Evolutionary conservation across 148 eudicot species (phyloP).

Genomic region (Euryodendron excelsum): DNA sequence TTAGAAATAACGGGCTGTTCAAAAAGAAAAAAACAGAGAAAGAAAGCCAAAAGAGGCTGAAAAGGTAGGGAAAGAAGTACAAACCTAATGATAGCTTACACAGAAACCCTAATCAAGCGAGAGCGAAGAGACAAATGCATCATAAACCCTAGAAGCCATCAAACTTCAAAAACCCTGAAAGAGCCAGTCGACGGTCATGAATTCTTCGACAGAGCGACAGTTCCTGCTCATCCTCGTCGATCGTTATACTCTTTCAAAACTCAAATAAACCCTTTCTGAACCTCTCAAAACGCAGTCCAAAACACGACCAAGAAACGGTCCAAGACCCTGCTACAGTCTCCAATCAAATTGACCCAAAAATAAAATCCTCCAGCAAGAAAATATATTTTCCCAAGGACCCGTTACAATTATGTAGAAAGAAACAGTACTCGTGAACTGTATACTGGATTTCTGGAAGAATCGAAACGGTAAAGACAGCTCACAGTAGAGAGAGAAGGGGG

Average conservation of each 20-base stretch:
- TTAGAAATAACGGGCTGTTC: background rate
- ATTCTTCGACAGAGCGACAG: background rate
- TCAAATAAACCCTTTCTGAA: slow-evolving; percentile 2
- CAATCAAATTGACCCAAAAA: slow-evolving; percentile 2
- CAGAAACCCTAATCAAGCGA: background rate
- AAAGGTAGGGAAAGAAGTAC: background rate
- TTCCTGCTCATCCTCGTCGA: slow-evolving; percentile 11
- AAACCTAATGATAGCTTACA: background rate
- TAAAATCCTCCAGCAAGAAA: background rate
- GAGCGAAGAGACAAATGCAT: background rate
- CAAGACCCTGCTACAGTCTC: background rate
- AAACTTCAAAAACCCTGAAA: slow-evolving; percentile 7
- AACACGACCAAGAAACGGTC: slow-evolving; percentile 18
- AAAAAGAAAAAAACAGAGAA: too few species aligned
- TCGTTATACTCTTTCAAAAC: slow-evolving; percentile 1
- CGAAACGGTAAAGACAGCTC: background rate
- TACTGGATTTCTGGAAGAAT: background rate
- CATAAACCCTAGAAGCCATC: slow-evolving; percentile 22
- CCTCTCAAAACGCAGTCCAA: slow-evolving; percentile 2
- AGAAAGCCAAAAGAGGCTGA: background rate
- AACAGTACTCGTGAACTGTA: background rate
- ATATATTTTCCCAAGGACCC: background rate
- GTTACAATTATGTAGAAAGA: background rate
- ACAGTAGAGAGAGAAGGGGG: background rate
- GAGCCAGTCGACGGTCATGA: too few species aligned